Evolutionary conservation across 257 asterid genomes (phyloP), one percentile per base, ranked within the genome.

Genomic region (Nicotiana knightiana): DNA sequence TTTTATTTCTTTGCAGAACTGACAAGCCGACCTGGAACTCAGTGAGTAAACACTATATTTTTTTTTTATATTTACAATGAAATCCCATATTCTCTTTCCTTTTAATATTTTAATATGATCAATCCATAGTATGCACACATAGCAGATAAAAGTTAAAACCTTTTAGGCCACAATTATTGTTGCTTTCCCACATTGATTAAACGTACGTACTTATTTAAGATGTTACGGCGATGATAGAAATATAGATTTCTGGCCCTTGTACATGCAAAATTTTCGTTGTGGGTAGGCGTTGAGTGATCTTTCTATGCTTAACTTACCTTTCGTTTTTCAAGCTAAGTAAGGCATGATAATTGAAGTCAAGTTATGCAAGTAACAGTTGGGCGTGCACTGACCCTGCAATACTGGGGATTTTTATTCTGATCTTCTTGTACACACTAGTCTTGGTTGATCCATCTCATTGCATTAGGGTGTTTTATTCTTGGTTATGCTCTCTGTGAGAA

Each of bases 1-100:
- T 6, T 26, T 12, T 15, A 24, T 84, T 67, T 77, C 65, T 84
- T 67, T 87, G 82, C 98, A 96, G 99, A 58, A 94, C 98, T 12
- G 89, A 91, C 87, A 89, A 82, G 88, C 99, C 99, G 76, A 84
- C 85, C 83, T 96, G 99, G 99, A 94, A 90, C 87, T 88, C 99
- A 83, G 99, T 96, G 88, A 93, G 99, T 96, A 28, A 51, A 43
- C 46, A 26, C 76, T 80, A 21, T 32, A 18, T 28, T 39, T 62
- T 53, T 59, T 51, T 0, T 9, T 7, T 55, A 39, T 30, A 67
- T 70, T 70, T 85, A 75, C 65, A 43, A 63, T 73, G 79, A 68
- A 58, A 43, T 81, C 82, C 64, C 66, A 28, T 63, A 13, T 9
- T 70, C 53, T 33, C 51, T 26, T 46, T 82, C 67, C 59, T 76